Percentiles rank a stretch among this genome's conserved stretches.
These are phyloP conservation scores for Micromonas commoda DNA, from an alignment of 139 green algal genomes.

Conservation along the genomic window DNA sequence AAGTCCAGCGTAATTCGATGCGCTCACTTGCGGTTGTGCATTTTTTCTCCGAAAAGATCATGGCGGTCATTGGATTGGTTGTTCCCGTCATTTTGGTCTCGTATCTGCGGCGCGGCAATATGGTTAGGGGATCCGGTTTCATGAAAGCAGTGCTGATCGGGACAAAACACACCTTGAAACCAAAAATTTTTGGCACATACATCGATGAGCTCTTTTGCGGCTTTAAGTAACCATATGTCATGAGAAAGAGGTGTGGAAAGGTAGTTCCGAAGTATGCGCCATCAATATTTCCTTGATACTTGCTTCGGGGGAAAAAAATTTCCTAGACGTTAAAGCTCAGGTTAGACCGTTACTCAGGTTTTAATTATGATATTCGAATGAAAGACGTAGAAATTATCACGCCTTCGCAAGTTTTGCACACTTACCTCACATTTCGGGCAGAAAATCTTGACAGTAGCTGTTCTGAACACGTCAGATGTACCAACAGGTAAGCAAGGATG, in stretches of 20 bases:
- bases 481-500: constrained; percentile 87
- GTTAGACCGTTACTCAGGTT: too few relatives aligned
- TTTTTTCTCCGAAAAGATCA: not conserved
- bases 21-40: not conserved
- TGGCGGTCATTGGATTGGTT: not conserved
- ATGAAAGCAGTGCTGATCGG: not conserved
- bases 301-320: constrained; percentile 83
- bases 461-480: constrained; percentile 74
- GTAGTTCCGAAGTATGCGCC: constrained; percentile 95
- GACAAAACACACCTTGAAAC: constrained; percentile 73
- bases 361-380: not conserved
- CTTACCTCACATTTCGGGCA: constrained; percentile 78
- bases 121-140: not conserved
- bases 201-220: constrained; percentile 47
- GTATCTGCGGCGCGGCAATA: not conserved
- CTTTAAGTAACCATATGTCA: constrained; percentile 78
- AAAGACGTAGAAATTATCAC: not conserved
- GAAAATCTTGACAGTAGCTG: constrained; percentile 80
- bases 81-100: not conserved
- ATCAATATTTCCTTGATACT: constrained; percentile 77
- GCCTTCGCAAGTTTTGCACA: not conserved
- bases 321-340: too few relatives aligned
- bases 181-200: constrained; percentile 89
- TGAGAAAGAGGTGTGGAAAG: constrained; percentile 89
- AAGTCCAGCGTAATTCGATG: not conserved